Conservation (phyloP, 2,329 filamentous ascomycete species). For the Aurifilum marmelostoma region DNA sequence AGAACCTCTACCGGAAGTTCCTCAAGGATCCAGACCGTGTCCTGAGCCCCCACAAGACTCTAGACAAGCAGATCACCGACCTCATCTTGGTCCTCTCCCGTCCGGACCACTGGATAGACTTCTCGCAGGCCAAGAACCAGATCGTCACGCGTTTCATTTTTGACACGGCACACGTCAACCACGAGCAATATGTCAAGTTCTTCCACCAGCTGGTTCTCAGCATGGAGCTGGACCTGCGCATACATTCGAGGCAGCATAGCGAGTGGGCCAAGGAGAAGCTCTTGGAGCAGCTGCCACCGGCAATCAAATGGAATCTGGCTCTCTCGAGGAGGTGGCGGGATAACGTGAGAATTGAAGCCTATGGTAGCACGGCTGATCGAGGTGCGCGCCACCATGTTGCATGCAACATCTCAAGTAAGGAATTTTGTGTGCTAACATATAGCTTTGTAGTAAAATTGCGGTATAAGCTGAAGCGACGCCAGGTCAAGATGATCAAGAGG, state of each 20-base stretch:
- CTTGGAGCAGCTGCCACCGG: slow-evolving; percentile 66
- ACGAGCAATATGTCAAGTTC: slow-evolving; percentile 64
- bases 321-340: slow-evolving; percentile 75
- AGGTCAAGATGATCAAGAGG: slow-evolving; percentile 68
- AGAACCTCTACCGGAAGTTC: slow-evolving; percentile 68
- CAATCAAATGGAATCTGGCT: slow-evolving; percentile 73
- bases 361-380: slow-evolving; percentile 56
- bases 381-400: slow-evolving; percentile 40
- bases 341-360: slow-evolving; percentile 67
- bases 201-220: slow-evolving; percentile 78
- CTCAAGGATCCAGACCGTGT: slow-evolving; percentile 69
- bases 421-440: background rate
- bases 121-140: slow-evolving; percentile 70
- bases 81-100: slow-evolving; percentile 70
- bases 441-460: slow-evolving; percentile 59
- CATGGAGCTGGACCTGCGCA: slow-evolving; percentile 71
- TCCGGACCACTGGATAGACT: slow-evolving; percentile 71
- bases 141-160: slow-evolving; percentile 75
- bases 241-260: slow-evolving; percentile 64
- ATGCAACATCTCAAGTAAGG: background rate
- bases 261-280: slow-evolving; percentile 68
- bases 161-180: slow-evolving; percentile 59
- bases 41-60: slow-evolving; percentile 61
- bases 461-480: slow-evolving; percentile 66
- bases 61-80: slow-evolving; percentile 74